Conservation (phyloP, 208 protist genomes). For the Leishmania tarentolae region DNA sequence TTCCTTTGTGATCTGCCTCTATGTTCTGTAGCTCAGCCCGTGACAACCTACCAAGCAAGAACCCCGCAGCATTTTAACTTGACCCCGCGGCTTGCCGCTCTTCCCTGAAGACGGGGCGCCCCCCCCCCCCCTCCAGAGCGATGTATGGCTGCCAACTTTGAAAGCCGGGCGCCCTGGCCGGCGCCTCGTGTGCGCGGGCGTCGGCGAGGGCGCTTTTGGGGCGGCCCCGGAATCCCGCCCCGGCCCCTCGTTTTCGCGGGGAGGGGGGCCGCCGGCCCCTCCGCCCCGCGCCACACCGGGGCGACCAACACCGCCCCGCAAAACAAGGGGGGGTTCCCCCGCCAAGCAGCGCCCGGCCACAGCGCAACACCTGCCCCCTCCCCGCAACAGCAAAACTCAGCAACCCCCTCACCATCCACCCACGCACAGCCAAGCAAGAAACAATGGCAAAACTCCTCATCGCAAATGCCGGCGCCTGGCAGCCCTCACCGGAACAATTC, state of each 20-base stretch:
- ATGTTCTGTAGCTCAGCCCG: not conserved
- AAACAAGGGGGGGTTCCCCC: no score
- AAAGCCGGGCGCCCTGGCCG: no score
- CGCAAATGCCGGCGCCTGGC: conserved; percentile 9
- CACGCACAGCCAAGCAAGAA: not conserved
- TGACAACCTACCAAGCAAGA: not conserved
- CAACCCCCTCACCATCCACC: not conserved
- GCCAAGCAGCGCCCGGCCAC: no score
- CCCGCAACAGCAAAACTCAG: not conserved
- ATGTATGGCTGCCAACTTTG: not conserved
- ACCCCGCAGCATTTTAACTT: not conserved
- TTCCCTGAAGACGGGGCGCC: no score
- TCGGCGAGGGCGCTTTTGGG: no score
- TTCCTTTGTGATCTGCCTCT: not conserved
- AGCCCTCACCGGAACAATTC: conserved; percentile 8
- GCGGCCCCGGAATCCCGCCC: no score
- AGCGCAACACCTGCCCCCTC: no score
- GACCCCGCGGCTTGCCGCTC: not conserved
- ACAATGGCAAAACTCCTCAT: conserved; percentile 4
- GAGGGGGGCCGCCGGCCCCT: no score
- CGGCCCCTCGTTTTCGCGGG: no score
- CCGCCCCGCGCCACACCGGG: no score
- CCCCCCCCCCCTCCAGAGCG: not conserved
- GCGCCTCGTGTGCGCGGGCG: no score
- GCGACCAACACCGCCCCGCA: no score